Conservation (phyloP, 2,329 filamentous ascomycete genomes). For the Allantophomopsis lycopodina region DNA sequence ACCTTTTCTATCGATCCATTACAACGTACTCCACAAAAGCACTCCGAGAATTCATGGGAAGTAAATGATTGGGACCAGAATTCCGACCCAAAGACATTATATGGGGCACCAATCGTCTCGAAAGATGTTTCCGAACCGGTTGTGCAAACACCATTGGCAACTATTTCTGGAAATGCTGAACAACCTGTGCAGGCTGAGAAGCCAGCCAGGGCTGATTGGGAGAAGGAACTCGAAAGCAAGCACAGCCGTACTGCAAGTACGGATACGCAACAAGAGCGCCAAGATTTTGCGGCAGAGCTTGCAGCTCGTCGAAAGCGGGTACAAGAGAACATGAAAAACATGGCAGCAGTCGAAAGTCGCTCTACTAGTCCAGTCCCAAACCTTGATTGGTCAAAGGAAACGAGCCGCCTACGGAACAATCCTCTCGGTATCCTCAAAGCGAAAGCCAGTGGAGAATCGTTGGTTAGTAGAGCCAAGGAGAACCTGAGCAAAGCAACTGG, state of each 20-base stretch:
- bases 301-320: slow-evolving; percentile 58
- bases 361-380: slow-evolving; percentile 21
- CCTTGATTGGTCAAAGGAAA: slow-evolving; percentile 18
- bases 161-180: slow-evolving; percentile 25
- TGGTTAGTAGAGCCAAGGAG: slow-evolving; percentile 32
- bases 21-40: no score
- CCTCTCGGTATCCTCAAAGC: slow-evolving; percentile 49
- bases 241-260: slow-evolving; percentile 34
- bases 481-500: slow-evolving; percentile 39
- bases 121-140: slow-evolving; percentile 9
- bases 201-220: slow-evolving; percentile 10
- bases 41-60: no score
- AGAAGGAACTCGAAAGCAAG: slow-evolving; percentile 12
- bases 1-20: slow-evolving; percentile 21
- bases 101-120: neutral
- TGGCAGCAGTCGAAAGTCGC: slow-evolving; percentile 47
- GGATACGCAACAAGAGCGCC: slow-evolving; percentile 39
- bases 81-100: slow-evolving; percentile 9
- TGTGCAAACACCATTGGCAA: no score
- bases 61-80: no score
- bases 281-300: slow-evolving; percentile 62
- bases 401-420: slow-evolving; percentile 28
- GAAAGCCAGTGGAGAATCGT: slow-evolving; percentile 55
- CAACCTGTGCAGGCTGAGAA: slow-evolving; percentile 2
- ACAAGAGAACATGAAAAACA: slow-evolving; percentile 58